These are phyloP conservation scores for Neospermospora avenae DNA, from an alignment of 2,329 filamentous ascomycete genomes.

Conservation along the genomic window DNA sequence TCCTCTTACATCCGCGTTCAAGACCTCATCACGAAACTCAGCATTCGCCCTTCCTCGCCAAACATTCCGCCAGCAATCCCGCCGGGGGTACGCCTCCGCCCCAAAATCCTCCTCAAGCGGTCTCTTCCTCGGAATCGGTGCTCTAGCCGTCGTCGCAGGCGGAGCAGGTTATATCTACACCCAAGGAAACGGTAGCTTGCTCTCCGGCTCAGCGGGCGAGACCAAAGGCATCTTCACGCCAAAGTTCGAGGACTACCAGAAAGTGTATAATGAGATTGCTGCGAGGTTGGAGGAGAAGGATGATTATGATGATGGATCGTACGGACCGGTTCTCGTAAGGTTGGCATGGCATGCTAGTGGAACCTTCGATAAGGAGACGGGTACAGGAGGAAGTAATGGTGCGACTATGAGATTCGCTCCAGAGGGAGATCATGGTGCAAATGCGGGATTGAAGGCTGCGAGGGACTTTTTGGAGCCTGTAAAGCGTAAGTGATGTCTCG, in stretches of 20 bases:
- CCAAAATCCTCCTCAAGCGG: slow-evolving; percentile 51
- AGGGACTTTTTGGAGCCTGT: slow-evolving; percentile 92
- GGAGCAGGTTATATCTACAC: slow-evolving; percentile 65
- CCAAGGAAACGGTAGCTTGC: slow-evolving; percentile 45
- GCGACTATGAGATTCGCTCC: slow-evolving; percentile 95
- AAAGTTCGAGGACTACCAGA: slow-evolving; percentile 86
- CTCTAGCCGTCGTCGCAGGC: slow-evolving; percentile 55
- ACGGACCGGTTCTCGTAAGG: slow-evolving; percentile 85
- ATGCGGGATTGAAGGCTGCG: slow-evolving; percentile 81
- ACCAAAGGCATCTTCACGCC: slow-evolving; percentile 61
- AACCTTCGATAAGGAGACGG: slow-evolving; percentile 84
- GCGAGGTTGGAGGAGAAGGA: slow-evolving; percentile 79
- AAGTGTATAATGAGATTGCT: slow-evolving; percentile 88
- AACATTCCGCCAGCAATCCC: slow-evolving; percentile 69
- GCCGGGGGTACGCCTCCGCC: slow-evolving; percentile 78
- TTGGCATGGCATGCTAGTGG: slow-evolving; percentile 93
- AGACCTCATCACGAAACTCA: slow-evolving; percentile 52
- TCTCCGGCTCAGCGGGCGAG: slow-evolving; percentile 38
- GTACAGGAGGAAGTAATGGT: slow-evolving; percentile 90
- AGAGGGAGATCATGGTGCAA: slow-evolving; percentile 87
- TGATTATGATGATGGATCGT: slow-evolving; percentile 95
- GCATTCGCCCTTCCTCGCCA: slow-evolving; percentile 61
- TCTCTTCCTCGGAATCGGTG: slow-evolving; percentile 56
- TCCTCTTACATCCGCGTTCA: slow-evolving; percentile 49
- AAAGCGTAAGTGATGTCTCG: slow-evolving; percentile 57